Conservation (phyloP, 2,329 filamentous ascomycete genomes). For the Aspergillus puulaauensis region DNA sequence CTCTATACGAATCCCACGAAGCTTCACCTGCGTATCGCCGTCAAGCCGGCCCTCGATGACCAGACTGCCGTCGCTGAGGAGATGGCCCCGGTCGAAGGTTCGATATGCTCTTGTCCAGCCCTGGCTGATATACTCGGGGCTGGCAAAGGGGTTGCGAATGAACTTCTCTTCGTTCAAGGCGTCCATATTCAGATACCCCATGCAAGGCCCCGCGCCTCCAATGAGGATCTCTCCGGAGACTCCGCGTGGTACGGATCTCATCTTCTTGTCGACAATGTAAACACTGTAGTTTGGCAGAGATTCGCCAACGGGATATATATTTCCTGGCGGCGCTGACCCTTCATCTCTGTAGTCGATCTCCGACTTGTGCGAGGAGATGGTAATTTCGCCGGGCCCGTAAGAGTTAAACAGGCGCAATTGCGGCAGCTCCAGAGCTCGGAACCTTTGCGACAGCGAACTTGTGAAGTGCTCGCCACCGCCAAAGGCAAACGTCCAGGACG, state of each 20-base stretch:
- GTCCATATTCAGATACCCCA: slow-evolving; percentile 2
- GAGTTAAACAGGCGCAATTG: slow-evolving; percentile 22
- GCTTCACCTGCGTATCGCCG: slow-evolving; percentile 26
- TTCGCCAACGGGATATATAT: background rate
- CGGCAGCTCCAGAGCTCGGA: slow-evolving; percentile 12
- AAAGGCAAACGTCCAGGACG: slow-evolving; percentile 10
- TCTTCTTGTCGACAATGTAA: background rate
- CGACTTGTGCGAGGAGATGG: slow-evolving; percentile 17
- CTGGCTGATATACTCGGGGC: background rate
- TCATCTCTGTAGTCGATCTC: slow-evolving; percentile 4
- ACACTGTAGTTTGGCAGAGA: background rate
- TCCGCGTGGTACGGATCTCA: background rate
- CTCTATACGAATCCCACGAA: slow-evolving; percentile 4
- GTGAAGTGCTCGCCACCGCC: slow-evolving; percentile 24
- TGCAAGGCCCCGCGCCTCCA: slow-evolving; percentile 2
- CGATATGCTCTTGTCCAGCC: slow-evolving; percentile 18
- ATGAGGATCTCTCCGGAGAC: slow-evolving; percentile 5
- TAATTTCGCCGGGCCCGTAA: slow-evolving; percentile 31
- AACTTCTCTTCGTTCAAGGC: background rate
- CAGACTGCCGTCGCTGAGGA: slow-evolving; percentile 26
- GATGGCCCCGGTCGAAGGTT: slow-evolving; percentile 29
- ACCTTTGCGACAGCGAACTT: slow-evolving; percentile 6
- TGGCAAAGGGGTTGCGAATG: slow-evolving; percentile 4
- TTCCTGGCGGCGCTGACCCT: background rate
- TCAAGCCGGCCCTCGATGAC: slow-evolving; percentile 25